Evolutionary conservation across 2,329 filamentous ascomycete genomes (phyloP), one percentile per base, ranked within the genome.

Genomic region (Conoideocrella luteorostrata): DNA sequence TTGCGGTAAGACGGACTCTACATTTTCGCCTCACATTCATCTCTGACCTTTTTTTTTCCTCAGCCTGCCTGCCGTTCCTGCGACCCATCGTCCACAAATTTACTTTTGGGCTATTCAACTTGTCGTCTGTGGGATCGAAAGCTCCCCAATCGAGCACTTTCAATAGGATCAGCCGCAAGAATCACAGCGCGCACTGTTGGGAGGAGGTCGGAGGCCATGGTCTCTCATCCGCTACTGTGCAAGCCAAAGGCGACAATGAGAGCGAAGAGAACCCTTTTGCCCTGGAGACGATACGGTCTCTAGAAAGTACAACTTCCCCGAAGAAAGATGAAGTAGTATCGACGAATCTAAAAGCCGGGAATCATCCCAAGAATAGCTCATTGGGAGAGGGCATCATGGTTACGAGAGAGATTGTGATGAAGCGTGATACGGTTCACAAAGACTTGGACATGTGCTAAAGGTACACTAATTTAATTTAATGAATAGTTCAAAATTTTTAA

Each of bases 61-160:
- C 41, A 51, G 49, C 49, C 22, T 49, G 49, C 32, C 43, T 49
- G 9, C 47, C 49, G 15, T 51, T 49, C 36, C 26, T 51, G 12
- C 29, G 44, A 12, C 49, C 47, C 2, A 23, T 49, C 20, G 9
- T 45, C 3, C 43, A 39, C 30, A 49, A 37, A 26, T 6, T 46
- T 23, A 32, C 30, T 7, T 43, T 45, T 17, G 41, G 47, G n/a
- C 21, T 45, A 4, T 32, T 49, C 22, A 36, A 29, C 37, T n/a
- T 50, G 23, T 36, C 30, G 15, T 41, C 46, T 10, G 5, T 18
- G 34, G 34, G 34, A n/a, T 36, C 34, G 7, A 33, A 33, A 15
- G 13, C 30, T 6, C 7, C 7, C 30, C 30, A 36, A 17, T 36
- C 15, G 7, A 21, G 34, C 15, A 36, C 7, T 9, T 36, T 36